Percentiles rank a stretch among this genome's conserved stretches.
Conservation (phyloP, 1,284 basidiomycete species). For the Marasmius sp. region DNA sequence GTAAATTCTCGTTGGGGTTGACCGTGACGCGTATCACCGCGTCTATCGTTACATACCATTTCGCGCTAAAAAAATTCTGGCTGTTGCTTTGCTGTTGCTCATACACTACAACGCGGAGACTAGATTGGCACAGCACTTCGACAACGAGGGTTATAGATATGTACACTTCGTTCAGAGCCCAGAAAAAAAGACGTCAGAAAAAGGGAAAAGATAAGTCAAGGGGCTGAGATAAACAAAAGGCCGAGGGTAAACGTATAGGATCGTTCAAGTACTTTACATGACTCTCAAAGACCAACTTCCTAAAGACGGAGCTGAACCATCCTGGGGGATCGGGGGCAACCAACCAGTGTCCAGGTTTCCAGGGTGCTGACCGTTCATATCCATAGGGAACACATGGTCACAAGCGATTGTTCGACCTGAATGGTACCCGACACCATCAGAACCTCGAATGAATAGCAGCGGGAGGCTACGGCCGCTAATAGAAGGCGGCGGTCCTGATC, state of each 20-base stretch:
- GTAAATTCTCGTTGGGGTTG: not conserved
- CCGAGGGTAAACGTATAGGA: not conserved
- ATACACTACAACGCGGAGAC: not conserved
- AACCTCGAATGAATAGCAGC: slow-evolving; percentile 71
- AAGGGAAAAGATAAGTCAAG: slow-evolving; percentile 2
- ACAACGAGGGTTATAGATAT: slow-evolving; percentile 9
- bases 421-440: slow-evolving; percentile 80
- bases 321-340: slow-evolving; percentile 68
- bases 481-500: slow-evolving; percentile 36
- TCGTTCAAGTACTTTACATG: slow-evolving; percentile 43
- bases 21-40: not conserved
- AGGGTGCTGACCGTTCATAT: slow-evolving; percentile 44
- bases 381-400: slow-evolving; percentile 71
- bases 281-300: slow-evolving; percentile 77
- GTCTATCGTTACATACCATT: not conserved
- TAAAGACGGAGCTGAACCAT: slow-evolving; percentile 36
- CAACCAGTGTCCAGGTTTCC: slow-evolving; percentile 55
- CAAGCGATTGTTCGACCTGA: slow-evolving; percentile 82
- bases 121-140: slow-evolving; percentile 13
- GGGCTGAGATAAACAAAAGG: not conserved
- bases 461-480: slow-evolving; percentile 66
- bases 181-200: not conserved
- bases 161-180: slow-evolving; percentile 2
- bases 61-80: not conserved
- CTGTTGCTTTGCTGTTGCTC: not conserved